phyloP scores from a whole-genome alignment of 2,329 filamentous ascomycete species.

The Trichophyton simii region DNA sequence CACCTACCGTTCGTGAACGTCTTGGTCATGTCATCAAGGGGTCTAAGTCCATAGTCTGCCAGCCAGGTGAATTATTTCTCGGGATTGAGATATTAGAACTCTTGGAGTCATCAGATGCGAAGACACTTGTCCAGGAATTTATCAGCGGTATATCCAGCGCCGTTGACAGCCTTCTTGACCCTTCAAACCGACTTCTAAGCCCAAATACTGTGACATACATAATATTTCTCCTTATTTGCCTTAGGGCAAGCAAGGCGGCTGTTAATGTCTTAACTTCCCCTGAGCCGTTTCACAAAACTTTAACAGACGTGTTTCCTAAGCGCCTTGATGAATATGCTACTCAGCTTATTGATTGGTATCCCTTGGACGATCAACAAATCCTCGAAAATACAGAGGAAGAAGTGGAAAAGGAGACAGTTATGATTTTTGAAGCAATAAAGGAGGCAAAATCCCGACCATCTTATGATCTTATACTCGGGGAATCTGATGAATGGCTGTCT shows the following conservation, averaged over 20 bases:
- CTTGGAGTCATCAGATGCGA: conserved; percentile 21
- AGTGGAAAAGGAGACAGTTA: neutral
- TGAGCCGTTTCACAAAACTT: neutral
- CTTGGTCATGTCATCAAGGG: conserved; percentile 22
- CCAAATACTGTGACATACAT: conserved; percentile 21
- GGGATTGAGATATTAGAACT: conserved; percentile 20
- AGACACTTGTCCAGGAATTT: conserved; percentile 16
- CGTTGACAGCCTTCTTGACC: conserved; percentile 14
- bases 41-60: conserved; percentile 22
- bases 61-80: conserved; percentile 27
- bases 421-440: conserved; percentile 14
- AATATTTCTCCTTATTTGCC: conserved; percentile 25
- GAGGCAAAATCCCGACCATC: conserved; percentile 11
- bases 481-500: conserved; percentile 23
- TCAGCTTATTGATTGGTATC: neutral
- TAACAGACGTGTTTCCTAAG: neutral
- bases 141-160: conserved; percentile 17
- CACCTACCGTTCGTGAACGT: conserved; percentile 11
- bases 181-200: conserved; percentile 3
- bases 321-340: neutral
- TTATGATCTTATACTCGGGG: conserved; percentile 12
- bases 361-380: neutral
- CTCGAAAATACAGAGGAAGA: neutral
- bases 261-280: no score
- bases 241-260: conserved; percentile 10